phyloP scores from a whole-genome alignment of 805 yeast genomes.

The Lachancea cidri region DNA sequence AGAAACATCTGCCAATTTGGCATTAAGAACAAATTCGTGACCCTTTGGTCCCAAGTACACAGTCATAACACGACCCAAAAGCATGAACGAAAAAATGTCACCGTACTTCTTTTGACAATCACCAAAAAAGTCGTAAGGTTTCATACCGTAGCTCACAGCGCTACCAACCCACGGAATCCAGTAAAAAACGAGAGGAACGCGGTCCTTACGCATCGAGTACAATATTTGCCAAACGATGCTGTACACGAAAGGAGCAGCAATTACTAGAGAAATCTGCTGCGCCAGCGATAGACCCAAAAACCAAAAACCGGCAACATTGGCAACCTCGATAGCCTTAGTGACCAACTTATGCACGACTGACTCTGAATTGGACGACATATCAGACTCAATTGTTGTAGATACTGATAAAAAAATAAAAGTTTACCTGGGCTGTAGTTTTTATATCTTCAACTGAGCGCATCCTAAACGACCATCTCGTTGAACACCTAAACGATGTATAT shows the following conservation, averaged over 20 bases:
- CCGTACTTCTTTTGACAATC: conserved; percentile 78
- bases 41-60: conserved; percentile 97
- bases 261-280: conserved; percentile 33
- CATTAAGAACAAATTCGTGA: conserved; percentile 91
- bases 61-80: conserved; percentile 89
- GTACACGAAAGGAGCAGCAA: conserved; percentile 54
- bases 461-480: neutral
- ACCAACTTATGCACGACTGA: conserved; percentile 12
- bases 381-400: neutral
- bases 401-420: neutral
- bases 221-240: conserved; percentile 60
- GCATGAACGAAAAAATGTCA: conserved; percentile 84
- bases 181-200: conserved; percentile 87
- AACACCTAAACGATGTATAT: neutral
- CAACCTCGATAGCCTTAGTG: conserved; percentile 14
- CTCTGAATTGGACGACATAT: conserved; percentile 4
- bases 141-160: conserved; percentile 83
- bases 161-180: conserved; percentile 96
- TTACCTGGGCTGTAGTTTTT: neutral
- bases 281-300: conserved; percentile 33
- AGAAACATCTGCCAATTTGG: conserved; percentile 80
- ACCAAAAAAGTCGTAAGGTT: conserved; percentile 86
- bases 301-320: conserved; percentile 15
- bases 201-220: conserved; percentile 68
- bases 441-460: neutral